Base-by-base conservation (phyloP, 129 eudicot genomes). In the Escallonia herrerae region DNA sequence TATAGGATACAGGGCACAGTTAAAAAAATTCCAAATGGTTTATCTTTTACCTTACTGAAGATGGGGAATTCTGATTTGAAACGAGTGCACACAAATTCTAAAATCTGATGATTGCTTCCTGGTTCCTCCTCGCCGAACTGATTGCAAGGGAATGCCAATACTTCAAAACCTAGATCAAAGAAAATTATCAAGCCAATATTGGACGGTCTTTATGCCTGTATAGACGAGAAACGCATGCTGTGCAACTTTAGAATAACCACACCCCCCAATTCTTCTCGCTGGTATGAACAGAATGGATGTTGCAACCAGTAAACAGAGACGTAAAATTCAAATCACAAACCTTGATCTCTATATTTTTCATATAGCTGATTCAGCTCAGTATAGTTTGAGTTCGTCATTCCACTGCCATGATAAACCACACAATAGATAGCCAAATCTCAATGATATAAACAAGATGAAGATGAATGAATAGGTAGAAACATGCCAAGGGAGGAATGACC, bases 81-180 rank as follows among this genome's bases (percentile, higher is more conserved):
- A 40, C 87, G 82, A 49, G 95, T 87, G 83, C 97, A 91, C 38
- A 83, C 95, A 69, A 84, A 87, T 47, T 91, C 95, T 60, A 82
- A 3, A 55, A 91, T 91, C 58, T 91, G 77, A 43, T 84, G 80
- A 62, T 83, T 87, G 72, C 76, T 82, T 43, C 95, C 95, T 4
- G 97, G 97, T 77, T 91, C 97, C 82, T 90, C 86, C 50, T 74
- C 90, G 5, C 95, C 97, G 76, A 87, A 91, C 60, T 91, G 97
- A 64, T 91, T 91, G 77, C 97, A 91, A 0, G 97, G 97, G 70
- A 91, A 91, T 47, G 97, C 97, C 61, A 91, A 72, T 67, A 91
- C 79, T 77, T 91, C 94, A 13, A 91, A 73, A 57, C 97, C 97
- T 90, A 48, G 46, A 63, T 71, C 48, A 46, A 51, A 5, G 15